Evolutionary conservation across 1,284 basidiomycete species (phyloP).

Genomic region (Schizopora paradoxa): DNA sequence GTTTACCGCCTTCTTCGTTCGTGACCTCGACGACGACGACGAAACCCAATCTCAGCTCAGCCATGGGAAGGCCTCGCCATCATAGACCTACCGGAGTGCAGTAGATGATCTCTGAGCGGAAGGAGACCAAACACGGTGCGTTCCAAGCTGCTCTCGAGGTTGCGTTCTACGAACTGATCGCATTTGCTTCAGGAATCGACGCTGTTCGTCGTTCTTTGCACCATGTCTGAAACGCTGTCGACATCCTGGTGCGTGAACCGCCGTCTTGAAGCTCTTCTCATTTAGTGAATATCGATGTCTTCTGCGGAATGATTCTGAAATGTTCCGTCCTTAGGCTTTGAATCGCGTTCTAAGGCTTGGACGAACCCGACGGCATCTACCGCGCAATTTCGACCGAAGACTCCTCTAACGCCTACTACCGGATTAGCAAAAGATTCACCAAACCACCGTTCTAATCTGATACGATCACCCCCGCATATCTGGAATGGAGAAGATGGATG

Average conservation of each 20-base stretch:
- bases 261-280: no score
- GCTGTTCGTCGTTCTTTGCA: slow-evolving; percentile 57
- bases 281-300: no score
- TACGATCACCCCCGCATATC: no score
- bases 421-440: slow-evolving; percentile 65
- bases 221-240: slow-evolving; percentile 59
- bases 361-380: slow-evolving; percentile 48
- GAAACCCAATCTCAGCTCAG: slow-evolving; percentile 58
- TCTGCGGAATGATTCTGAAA: slow-evolving; percentile 21
- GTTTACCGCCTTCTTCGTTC: no score
- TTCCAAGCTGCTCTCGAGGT: no score
- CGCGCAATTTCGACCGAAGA: slow-evolving; percentile 70
- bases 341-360: slow-evolving; percentile 47
- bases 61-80: slow-evolving; percentile 62
- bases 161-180: no score
- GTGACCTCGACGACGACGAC: no score
- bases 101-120: slow-evolving; percentile 56
- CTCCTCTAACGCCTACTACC: slow-evolving; percentile 79
- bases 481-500: no score
- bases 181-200: background rate
- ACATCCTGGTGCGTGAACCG: slow-evolving; percentile 36
- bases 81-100: slow-evolving; percentile 51
- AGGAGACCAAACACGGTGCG: slow-evolving; percentile 50
- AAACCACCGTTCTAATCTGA: slow-evolving; percentile 55
- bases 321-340: slow-evolving; percentile 43